A percentile compares a stretch with the other conserved stretches of the same genome.
These are phyloP conservation scores for Lycium ferocissimum DNA, from an alignment of 257 asterid genomes.

Conservation along the genomic window DNA sequence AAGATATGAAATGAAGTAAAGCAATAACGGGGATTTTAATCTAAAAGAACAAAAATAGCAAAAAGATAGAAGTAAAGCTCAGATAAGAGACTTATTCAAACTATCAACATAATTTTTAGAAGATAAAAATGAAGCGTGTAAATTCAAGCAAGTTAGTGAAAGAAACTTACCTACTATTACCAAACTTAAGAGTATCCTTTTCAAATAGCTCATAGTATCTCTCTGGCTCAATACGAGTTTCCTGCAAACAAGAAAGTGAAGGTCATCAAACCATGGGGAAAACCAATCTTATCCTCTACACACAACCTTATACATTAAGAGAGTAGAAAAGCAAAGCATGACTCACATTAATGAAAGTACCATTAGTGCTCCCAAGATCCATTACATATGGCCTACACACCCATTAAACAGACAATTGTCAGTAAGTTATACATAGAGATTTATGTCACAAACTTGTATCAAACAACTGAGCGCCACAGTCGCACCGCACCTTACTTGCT, in stretches of 20 bases:
- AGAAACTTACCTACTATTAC: conserved; percentile 86
- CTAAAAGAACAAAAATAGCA: background rate
- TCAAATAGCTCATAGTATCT: conserved; percentile 87
- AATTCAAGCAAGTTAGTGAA: background rate
- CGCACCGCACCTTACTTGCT: conserved; percentile 67
- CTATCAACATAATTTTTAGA: conserved; percentile 24
- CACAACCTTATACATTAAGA: conserved; percentile 22
- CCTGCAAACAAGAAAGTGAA: conserved; percentile 56
- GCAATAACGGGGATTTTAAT: background rate
- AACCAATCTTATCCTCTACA: background rate
- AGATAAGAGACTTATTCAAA: background rate
- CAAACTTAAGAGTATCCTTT: conserved; percentile 89
- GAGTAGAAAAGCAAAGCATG: conserved; percentile 24
- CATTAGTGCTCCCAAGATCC: conserved; percentile 99
- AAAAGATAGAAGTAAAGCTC: background rate
- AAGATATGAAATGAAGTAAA: background rate
- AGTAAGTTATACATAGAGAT: conserved; percentile 30
- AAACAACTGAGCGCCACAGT: conserved; percentile 25
- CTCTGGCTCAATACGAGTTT: conserved; percentile 74
- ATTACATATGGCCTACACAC: conserved; percentile 82
- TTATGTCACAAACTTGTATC: conserved; percentile 26
- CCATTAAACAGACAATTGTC: conserved; percentile 14
- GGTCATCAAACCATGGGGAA: conserved; percentile 14
- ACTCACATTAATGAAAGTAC: conserved; percentile 90
- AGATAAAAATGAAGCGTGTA: conserved; percentile 22